These are phyloP conservation scores for Rhodamnia rubescens DNA, from an alignment of 345 rosid genomes.

Conservation along the genomic window DNA sequence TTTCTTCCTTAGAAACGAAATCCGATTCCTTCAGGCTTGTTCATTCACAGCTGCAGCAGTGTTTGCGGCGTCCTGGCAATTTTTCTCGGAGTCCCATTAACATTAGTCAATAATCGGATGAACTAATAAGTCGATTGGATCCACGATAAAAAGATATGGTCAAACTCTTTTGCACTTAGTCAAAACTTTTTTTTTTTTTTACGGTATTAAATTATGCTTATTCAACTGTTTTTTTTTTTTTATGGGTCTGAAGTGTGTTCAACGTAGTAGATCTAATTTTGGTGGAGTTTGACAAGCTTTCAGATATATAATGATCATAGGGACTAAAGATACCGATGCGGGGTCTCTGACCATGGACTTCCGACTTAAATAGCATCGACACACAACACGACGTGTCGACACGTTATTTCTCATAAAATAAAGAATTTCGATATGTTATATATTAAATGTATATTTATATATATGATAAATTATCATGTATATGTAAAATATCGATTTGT, in stretches of 20 bases:
- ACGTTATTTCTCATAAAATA: no score
- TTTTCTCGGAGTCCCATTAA: background rate
- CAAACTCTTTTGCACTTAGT: background rate
- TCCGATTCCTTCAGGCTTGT: background rate
- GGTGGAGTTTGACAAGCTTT: background rate
- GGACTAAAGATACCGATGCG: background rate
- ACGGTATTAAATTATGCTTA: background rate
- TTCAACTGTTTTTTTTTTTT: no score
- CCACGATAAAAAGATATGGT: background rate
- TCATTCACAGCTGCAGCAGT: background rate
- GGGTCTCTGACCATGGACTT: no score
- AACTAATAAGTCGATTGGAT: background rate
- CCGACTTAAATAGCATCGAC: no score
- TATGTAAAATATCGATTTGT: no score
- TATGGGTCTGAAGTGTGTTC: no score
- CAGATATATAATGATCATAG: background rate
- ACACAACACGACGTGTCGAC: no score
- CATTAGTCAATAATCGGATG: background rate
- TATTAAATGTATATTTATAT: no score
- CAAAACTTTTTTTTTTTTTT: background rate
- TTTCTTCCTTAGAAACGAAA: background rate
- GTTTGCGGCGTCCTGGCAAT: background rate
- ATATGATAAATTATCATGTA: no score
- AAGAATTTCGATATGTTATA: no score
- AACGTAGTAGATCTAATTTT: background rate